Percentiles rank a stretch among this genome's conserved stretches.
Conservation (phyloP, 2,329 filamentous ascomycete genomes). For the Penicillium olsonii region DNA sequence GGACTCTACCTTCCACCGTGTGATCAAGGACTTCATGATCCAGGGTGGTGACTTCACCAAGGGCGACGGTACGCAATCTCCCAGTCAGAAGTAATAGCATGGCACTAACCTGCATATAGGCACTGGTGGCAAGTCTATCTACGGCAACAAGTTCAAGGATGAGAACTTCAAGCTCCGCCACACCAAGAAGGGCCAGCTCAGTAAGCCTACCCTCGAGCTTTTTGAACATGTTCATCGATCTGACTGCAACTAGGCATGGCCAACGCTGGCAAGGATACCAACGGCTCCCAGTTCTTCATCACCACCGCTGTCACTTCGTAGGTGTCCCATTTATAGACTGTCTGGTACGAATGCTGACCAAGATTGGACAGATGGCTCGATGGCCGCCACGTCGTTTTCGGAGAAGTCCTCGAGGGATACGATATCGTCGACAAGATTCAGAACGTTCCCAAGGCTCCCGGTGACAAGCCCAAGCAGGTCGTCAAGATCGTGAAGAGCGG, state of each 20-base stretch:
- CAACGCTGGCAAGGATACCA: constrained; percentile 65
- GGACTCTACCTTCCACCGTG: constrained; percentile 67
- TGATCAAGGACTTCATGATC: constrained; percentile 72
- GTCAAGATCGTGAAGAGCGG: constrained; percentile 69
- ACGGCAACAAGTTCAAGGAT: constrained; percentile 66
- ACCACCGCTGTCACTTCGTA: constrained; percentile 60
- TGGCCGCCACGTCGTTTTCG: constrained; percentile 67
- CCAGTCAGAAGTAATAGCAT: neutral
- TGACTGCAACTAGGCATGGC: constrained; percentile 56
- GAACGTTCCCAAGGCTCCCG: constrained; percentile 58
- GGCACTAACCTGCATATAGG: constrained; percentile 39
- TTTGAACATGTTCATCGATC: neutral
- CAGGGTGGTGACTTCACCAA: constrained; percentile 69
- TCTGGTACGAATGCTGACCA: constrained; percentile 7
- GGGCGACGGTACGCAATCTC: constrained; percentile 52
- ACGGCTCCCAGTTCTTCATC: constrained; percentile 69
- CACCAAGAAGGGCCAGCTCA: constrained; percentile 64
- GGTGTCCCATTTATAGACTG: constrained; percentile 7
- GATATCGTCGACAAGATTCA: constrained; percentile 67
- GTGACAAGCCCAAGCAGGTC: constrained; percentile 59
- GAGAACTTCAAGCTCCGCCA: constrained; percentile 74
- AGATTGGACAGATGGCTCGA: constrained; percentile 56
- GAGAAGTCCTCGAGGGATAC: constrained; percentile 68
- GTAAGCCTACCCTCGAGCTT: constrained; percentile 28
- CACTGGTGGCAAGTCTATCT: constrained; percentile 69